phyloP scores from a whole-genome alignment of 1,139 yeast genomes.

The Insectozyma bohioensis region DNA sequence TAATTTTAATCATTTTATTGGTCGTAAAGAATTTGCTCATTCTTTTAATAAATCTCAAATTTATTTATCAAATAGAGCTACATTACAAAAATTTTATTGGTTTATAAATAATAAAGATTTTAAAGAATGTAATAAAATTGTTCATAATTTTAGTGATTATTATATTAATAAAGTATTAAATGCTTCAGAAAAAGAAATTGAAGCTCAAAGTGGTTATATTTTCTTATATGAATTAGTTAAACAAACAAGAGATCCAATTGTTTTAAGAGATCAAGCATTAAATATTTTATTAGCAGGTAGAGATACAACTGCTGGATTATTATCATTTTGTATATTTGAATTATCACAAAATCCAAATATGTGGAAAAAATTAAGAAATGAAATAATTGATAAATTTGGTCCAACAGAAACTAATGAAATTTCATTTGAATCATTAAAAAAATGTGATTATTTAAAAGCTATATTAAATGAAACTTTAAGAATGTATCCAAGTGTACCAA shows the following conservation, averaged over 20 bases:
- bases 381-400: constrained; percentile 31
- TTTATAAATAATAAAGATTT: constrained; percentile 26
- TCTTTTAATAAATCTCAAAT: constrained; percentile 32
- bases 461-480: constrained; percentile 50
- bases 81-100: constrained; percentile 29
- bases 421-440: constrained; percentile 44
- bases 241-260: constrained; percentile 42
- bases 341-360: constrained; percentile 40
- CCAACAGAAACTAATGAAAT: constrained; percentile 16
- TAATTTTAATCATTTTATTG: constrained; percentile 18
- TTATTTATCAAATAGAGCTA: constrained; percentile 28
- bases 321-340: constrained; percentile 42
- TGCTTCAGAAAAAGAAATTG: constrained; percentile 24
- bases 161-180: constrained; percentile 31
- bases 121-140: constrained; percentile 18
- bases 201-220: constrained; percentile 30
- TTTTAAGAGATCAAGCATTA: constrained; percentile 45
- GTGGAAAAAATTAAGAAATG: constrained; percentile 33
- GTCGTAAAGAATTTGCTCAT: constrained; percentile 24
- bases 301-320: constrained; percentile 48
- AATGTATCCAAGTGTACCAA: constrained; percentile 52
- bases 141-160: constrained; percentile 29
- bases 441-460: constrained; percentile 44
- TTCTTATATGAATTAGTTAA: constrained; percentile 47
- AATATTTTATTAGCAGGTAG: constrained; percentile 48